Evolutionary conservation across 805 yeast species (phyloP), one percentile per base, ranked within the genome.

Genomic region (Debaryomyces prosopidis): DNA sequence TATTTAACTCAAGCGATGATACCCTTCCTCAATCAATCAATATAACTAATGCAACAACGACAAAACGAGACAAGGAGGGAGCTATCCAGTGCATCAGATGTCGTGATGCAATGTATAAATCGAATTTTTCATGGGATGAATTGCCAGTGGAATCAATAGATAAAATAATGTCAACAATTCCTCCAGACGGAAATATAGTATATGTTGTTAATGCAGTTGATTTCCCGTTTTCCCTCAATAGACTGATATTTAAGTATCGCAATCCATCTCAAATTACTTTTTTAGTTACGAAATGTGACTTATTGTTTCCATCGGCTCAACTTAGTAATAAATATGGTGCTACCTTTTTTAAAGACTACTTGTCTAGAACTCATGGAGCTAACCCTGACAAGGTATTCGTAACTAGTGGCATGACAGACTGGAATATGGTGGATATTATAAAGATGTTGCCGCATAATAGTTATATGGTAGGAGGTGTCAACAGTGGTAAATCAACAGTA

Each of bases 401-500:
- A 3, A 76, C 74, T 1, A 80, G 87, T 45, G 81, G 84, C 0
- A 66, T 63, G 28, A 63, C 66, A 7, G 69, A 71, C 19, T 84
- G 90, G 90, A 73, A 77, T 27, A 54, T 79, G 2, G 55, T 66
- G 1, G 53, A 58, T 1, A 55, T 85, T 2, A 50, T 71, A 7
- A 53, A 62, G 1, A 54, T 54, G 5, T 55, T 85, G 6, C 69
- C 71, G 4, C 55, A 59, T 31, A 63, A 66, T 27, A 60, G 77
- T 6, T 82, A 79, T 54, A 61, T 87, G 26, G 65, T 86, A 16
- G 95, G 95, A 1, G 75, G 74, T 47, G 81, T 85, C 9, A 87
- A 87, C 55, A 73, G 79, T 11, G 95, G 95, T 0, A 87, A 87
- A 58, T 81, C 89, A 2, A 73, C 85, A 1, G 52, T 87, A 31